Base-by-base conservation (phyloP, 1,139 yeast species). In the Casaregolazyma lundiana region DNA sequence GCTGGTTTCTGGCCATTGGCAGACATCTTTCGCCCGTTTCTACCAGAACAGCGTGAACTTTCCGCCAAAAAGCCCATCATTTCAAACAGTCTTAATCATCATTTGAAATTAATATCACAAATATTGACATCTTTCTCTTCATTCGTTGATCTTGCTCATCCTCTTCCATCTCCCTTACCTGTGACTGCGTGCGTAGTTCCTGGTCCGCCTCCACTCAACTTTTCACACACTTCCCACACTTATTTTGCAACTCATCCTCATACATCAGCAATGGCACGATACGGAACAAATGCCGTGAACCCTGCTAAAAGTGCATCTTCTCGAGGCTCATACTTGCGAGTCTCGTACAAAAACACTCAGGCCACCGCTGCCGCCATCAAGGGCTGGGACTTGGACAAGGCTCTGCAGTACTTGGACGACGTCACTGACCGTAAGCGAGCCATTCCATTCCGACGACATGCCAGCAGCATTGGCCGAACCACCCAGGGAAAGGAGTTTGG, bases 401-500 rank as follows among this genome's bases (percentile, higher is more conserved):
- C 99, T 69, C 89, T 89, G 75, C 76, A 80, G 71, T 94, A 92
- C 88, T 86, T 92, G 71, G 89, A 84, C 66, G 96, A 89, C 76
- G 99, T 92, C 63, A 75, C 86, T 72, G 96, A 89, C 72, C 96
- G 92, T 81, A 82, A 94, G 81, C 92, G 97, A 84, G 98, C 97
- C 68, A 88, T 94, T 68, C 99, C 99, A 73, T 89, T 92, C 92
- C 87, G 98, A 83, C 84, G 96, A 81, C 90, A 80, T 80, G 85
- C 85, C 80, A 80, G 84, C 64, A 88, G 96, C 67, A 89, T 88
- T 68, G 99, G 99, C 74, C 88, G 98, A 80, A 87, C 98, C 67
- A 96, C 94, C 65, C 98, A 92, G 80, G 99, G 97, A 78, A 92
- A 92, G 80, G 98, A 92, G 81, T 94, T 90, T 71, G 98, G 97